Evolutionary conservation across 108 stramenopile species (phyloP), one percentile per base, ranked within the genome.

Genomic region (Cyclotella kingstonii): DNA sequence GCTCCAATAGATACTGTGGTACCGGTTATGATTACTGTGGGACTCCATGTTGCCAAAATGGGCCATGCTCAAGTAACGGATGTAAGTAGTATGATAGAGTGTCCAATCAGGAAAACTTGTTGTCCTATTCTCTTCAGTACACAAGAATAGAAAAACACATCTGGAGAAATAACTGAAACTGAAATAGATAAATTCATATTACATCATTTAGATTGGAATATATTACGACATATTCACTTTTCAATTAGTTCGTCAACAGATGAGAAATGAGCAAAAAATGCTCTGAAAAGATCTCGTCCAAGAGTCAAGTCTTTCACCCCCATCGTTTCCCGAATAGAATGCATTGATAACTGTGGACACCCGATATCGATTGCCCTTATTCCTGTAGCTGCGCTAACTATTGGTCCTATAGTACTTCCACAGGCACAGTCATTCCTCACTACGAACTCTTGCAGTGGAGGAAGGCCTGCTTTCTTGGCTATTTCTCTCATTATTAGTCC

Each of bases 341-440:
- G 98, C 98, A 99, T 99, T 22, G 87, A 84, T 18, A 97, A 65
- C 68, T 98, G 97, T 10, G 97, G 95, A 50, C 92, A 89, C 12
- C 98, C 98, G 62, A 96, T 74, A 61, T 99, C 98, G 35, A 99
- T 95, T 6, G 97, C 85, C 45, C 92, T 68, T 17, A 98, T 92
- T 9, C 98, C 98, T 0, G 95, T 94, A 5, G 76, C 46, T 0
- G 96, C 58, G 30, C 90, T 81, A 10, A 97, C 86, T 9, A 97
- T 78, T 0, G 98, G 98, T 11, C 98, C 98, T 63, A 99, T 99
- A 5, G 98, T 99, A 44, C 77, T 82, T 4, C 97, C 98, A 51
- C 98, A 99, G 0, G 81, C 88, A 71, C 95, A 95, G 54, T 98
- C 97, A 54, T 94, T 89, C 35, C 95, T 72, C 10, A 98, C 95